These are phyloP conservation scores for Naganishia friedmannii DNA, from an alignment of 768 basidiomycete species.

Conservation along the genomic window DNA sequence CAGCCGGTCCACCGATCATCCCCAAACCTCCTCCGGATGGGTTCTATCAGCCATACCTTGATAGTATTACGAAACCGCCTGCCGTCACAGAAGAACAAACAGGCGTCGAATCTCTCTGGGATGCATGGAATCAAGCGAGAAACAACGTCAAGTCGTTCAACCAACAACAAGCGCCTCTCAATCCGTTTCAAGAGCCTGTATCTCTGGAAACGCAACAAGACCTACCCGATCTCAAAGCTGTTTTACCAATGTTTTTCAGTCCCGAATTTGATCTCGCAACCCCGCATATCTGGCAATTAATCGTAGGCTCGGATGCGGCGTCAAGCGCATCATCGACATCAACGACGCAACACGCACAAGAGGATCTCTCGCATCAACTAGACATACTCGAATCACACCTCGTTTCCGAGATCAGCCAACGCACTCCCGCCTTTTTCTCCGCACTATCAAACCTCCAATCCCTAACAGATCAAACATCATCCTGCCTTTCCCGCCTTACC, in stretches of 20 bases:
- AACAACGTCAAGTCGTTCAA: background rate
- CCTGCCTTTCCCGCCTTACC: slow-evolving; percentile 72
- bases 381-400: slow-evolving; percentile 94
- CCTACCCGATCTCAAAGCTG: slow-evolving; percentile 65
- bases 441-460: slow-evolving; percentile 91
- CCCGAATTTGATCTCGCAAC: slow-evolving; percentile 75
- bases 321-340: too few relatives aligned
- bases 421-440: slow-evolving; percentile 91
- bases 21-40: slow-evolving; percentile 50
- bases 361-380: slow-evolving; percentile 84
- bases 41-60: slow-evolving; percentile 49
- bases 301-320: slow-evolving; percentile 34
- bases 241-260: slow-evolving; percentile 79
- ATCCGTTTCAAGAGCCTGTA: background rate
- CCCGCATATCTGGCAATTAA: slow-evolving; percentile 70
- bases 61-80: slow-evolving; percentile 62
- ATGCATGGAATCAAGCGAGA: slow-evolving; percentile 15
- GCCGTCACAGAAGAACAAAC: slow-evolving; percentile 52
- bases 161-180: background rate
- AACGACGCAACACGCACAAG: slow-evolving; percentile 63
- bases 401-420: slow-evolving; percentile 81
- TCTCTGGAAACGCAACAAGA: background rate
- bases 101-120: slow-evolving; percentile 19
- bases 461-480: slow-evolving; percentile 80
- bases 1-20: slow-evolving; percentile 59